Conservation (phyloP, 768 basidiomycete genomes). For the Mycena haematopus region DNA sequence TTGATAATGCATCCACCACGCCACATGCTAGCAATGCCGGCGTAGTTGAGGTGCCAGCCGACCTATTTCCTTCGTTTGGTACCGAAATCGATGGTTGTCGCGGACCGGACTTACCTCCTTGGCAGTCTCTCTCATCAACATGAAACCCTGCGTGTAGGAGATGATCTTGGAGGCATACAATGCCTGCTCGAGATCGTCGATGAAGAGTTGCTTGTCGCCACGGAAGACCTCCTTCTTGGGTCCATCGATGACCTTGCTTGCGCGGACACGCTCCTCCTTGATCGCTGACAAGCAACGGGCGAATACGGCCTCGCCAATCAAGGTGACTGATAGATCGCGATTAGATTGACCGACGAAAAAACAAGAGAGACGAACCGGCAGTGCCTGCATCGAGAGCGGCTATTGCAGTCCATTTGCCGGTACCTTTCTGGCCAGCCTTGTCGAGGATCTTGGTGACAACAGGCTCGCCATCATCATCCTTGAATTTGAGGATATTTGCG, state of each 20-base stretch:
- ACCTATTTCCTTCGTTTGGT: conserved; percentile 47
- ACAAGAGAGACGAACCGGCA: conserved; percentile 59
- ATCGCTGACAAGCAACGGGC: conserved; percentile 97
- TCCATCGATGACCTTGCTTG: conserved; percentile 89
- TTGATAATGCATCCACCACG: conserved; percentile 99
- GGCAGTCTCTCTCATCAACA: conserved; percentile 98
- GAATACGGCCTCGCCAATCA: conserved; percentile 99
- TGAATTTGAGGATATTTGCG: conserved; percentile 94
- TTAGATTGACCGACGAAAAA: conserved; percentile 18
- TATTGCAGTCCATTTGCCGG: conserved; percentile 99
- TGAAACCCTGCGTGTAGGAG: conserved; percentile 99
- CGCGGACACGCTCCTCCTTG: conserved; percentile 94
- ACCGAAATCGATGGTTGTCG: background rate
- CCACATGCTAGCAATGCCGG: conserved; percentile 99
- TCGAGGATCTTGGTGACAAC: conserved; percentile 95
- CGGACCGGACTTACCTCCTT: conserved; percentile 67
- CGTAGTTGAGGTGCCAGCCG: conserved; percentile 93
- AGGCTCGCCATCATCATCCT: conserved; percentile 92
- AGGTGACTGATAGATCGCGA: conserved; percentile 69
- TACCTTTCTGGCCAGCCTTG: conserved; percentile 97
- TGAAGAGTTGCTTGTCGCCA: conserved; percentile 98
- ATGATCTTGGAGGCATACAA: conserved; percentile 99
- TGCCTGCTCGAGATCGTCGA: conserved; percentile 98
- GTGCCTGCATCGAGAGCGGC: conserved; percentile 93
- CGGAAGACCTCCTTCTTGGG: conserved; percentile 94